Conservation (phyloP, 306 rosid genomes). For the Prunus armeniaca region DNA sequence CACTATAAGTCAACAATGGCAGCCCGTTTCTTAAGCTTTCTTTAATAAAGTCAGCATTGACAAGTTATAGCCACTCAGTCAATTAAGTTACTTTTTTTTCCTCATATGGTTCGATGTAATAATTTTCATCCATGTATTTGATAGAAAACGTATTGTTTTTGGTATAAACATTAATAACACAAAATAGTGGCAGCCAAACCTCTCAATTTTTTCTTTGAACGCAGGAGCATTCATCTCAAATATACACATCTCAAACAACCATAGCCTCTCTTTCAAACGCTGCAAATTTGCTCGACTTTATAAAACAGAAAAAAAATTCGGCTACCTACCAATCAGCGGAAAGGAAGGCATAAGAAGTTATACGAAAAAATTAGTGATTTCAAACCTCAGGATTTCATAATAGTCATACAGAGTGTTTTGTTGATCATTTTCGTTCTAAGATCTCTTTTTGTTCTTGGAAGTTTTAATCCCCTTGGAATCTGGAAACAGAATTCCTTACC, state of each 20-base stretch:
- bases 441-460: conserved; percentile 73
- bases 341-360: neutral
- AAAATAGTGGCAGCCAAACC: conserved; percentile 32
- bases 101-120: neutral
- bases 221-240: conserved; percentile 87
- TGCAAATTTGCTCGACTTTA: too few species aligned
- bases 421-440: conserved; percentile 72
- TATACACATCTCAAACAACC: too few species aligned
- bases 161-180: neutral
- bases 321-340: neutral
- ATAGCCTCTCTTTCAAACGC: too few species aligned
- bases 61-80: neutral
- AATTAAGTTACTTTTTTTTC: neutral
- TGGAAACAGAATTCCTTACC: conserved; percentile 32
- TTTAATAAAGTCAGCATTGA: neutral
- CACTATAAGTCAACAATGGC: neutral
- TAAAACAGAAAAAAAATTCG: too few species aligned
- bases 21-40: neutral
- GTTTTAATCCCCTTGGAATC: conserved; percentile 54
- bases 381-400: conserved; percentile 54
- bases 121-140: neutral
- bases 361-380: neutral
- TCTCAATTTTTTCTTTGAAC: conserved; percentile 75
- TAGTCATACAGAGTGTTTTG: conserved; percentile 36
- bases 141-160: neutral